A percentile compares a stretch with the other conserved stretches of the same genome.
Evolutionary conservation across 768 basidiomycete genomes (phyloP).

Genomic region (Pleurotus sapidus): DNA sequence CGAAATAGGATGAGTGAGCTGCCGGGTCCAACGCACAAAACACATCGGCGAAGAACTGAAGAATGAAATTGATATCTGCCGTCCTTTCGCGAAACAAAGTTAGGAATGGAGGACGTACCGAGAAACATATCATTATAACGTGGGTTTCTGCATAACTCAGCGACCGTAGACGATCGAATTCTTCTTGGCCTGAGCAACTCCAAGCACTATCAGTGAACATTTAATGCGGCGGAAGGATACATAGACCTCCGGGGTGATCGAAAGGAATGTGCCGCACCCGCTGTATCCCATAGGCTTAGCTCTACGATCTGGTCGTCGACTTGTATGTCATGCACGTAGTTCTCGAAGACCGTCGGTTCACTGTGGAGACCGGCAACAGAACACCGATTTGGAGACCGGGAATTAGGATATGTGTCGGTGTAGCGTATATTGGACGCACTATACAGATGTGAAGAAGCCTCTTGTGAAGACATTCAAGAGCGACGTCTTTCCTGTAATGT

Average conservation of each 20-base stretch:
- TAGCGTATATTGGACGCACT: conserved; percentile 48
- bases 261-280: conserved; percentile 53
- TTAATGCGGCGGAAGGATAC: conserved; percentile 9
- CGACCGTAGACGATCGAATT: conserved; percentile 91
- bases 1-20: background rate
- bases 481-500: conserved; percentile 68
- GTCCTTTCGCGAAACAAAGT: background rate
- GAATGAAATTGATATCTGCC: background rate
- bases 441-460: conserved; percentile 93
- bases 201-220: conserved; percentile 20
- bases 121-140: conserved; percentile 95
- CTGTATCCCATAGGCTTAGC: conserved; percentile 96
- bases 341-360: conserved; percentile 95
- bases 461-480: conserved; percentile 85
- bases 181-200: conserved; percentile 74
- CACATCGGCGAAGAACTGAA: too few relatives aligned
- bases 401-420: background rate
- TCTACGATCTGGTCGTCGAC: conserved; percentile 89
- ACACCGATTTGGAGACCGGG: background rate
- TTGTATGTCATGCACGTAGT: conserved; percentile 88
- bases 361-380: conserved; percentile 20
- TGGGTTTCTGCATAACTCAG: conserved; percentile 97
- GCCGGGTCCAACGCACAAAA: too few relatives aligned
- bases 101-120: conserved; percentile 44
- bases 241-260: background rate